Evolutionary conservation across 1,139 yeast species (phyloP).

Genomic region (Hyphopichia wangnamkhiaoensis): DNA sequence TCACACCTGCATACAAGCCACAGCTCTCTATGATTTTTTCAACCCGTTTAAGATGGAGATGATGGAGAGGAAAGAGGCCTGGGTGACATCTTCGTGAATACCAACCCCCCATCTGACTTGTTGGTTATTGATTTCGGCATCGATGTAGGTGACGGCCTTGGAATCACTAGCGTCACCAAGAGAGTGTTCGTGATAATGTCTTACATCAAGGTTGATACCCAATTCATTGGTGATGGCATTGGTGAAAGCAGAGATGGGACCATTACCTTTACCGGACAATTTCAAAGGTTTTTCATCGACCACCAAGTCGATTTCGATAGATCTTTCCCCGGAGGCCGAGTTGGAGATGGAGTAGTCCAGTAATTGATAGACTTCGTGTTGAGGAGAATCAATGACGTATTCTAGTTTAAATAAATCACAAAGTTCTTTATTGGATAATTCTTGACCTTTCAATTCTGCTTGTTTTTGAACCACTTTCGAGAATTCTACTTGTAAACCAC

Average conservation of each 20-base stretch:
- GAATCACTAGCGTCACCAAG: constrained; percentile 84
- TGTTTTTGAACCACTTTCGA: constrained; percentile 78
- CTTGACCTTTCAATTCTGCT: constrained; percentile 86
- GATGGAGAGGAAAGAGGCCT: constrained; percentile 82
- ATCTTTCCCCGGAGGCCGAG: constrained; percentile 31
- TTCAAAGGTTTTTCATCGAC: constrained; percentile 48
- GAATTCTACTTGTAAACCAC: constrained; percentile 87
- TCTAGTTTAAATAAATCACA: constrained; percentile 70
- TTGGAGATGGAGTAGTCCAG: constrained; percentile 51
- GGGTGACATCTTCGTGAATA: constrained; percentile 87
- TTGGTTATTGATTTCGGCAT: constrained; percentile 53
- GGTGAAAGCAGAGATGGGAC: constrained; percentile 89
- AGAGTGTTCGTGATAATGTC: constrained; percentile 88
- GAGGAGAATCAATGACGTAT: constrained; percentile 50
- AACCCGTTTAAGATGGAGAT: constrained; percentile 68
- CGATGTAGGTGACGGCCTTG: constrained; percentile 89
- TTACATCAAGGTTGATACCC: constrained; percentile 65
- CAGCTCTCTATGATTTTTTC: constrained; percentile 10
- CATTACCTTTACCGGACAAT: constrained; percentile 81
- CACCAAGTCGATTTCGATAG: constrained; percentile 39
- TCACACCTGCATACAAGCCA: neutral
- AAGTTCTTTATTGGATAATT: constrained; percentile 76
- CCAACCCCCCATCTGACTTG: constrained; percentile 89
- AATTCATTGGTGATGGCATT: constrained; percentile 69
- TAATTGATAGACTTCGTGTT: constrained; percentile 39